Conservation (phyloP, 2,329 filamentous ascomycete species). For the Aspergillus pseudoglaucus region DNA sequence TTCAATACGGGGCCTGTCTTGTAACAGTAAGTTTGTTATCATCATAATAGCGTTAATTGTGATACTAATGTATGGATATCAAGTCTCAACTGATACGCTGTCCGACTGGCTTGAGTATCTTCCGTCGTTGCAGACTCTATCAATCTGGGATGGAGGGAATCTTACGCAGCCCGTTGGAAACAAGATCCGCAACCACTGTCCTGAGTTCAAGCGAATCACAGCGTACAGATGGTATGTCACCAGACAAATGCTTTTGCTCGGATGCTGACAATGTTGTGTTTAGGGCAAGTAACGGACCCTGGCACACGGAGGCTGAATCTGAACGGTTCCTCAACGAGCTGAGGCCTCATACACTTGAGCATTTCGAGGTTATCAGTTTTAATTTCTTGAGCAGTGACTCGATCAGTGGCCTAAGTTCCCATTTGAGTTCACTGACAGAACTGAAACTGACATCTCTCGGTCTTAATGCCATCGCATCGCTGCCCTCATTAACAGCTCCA, state of each 20-base stretch:
- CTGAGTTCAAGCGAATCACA: slow-evolving; percentile 54
- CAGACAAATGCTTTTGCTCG: slow-evolving; percentile 8
- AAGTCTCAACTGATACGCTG: slow-evolving; percentile 48
- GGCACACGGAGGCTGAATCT: slow-evolving; percentile 52
- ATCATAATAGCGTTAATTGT: not conserved
- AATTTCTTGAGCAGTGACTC: slow-evolving; percentile 51
- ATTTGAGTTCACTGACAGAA: slow-evolving; percentile 49
- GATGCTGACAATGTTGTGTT: slow-evolving; percentile 18
- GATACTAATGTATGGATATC: not conserved
- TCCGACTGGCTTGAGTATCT: slow-evolving; percentile 55
- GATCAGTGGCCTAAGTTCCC: slow-evolving; percentile 48
- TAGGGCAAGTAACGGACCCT: slow-evolving; percentile 21
- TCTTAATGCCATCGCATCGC: slow-evolving; percentile 40
- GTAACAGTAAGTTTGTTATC: slow-evolving; percentile 34
- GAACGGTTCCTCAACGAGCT: slow-evolving; percentile 54
- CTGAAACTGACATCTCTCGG: slow-evolving; percentile 46
- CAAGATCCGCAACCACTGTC: slow-evolving; percentile 54
- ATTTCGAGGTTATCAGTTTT: slow-evolving; percentile 53
- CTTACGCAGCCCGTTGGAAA: slow-evolving; percentile 50
- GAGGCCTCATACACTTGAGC: slow-evolving; percentile 50
- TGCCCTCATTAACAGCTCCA: slow-evolving; percentile 13
- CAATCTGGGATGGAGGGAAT: slow-evolving; percentile 55
- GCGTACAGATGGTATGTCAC: slow-evolving; percentile 47
- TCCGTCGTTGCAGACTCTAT: slow-evolving; percentile 52
- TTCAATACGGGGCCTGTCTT: slow-evolving; percentile 55